A percentile compares a stretch with the other conserved stretches of the same genome.
phyloP scores from a whole-genome alignment of 176 grass and related monocot species.

The Elaeis guineensis region DNA sequence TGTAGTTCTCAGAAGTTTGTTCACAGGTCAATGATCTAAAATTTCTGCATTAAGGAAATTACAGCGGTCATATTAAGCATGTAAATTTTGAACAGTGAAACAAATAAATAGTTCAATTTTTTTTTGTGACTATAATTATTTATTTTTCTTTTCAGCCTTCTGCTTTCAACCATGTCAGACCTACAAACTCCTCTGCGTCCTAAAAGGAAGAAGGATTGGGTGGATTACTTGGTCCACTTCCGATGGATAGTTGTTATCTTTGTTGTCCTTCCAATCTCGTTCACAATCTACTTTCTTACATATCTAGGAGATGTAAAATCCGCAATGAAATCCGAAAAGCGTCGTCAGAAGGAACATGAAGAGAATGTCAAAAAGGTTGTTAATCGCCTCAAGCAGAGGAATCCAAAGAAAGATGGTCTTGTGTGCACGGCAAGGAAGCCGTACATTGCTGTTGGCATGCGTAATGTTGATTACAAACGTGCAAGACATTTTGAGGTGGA shows the following conservation, averaged over 20 bases:
- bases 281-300: conserved; percentile 55
- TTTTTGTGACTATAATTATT: too few relatives aligned
- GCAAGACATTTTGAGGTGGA: conserved; percentile 86
- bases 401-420: conserved; percentile 87
- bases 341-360: conserved; percentile 61
- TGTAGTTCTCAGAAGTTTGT: too few relatives aligned
- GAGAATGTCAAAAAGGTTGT: conserved; percentile 77
- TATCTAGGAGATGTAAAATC: conserved; percentile 63
- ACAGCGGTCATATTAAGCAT: too few relatives aligned
- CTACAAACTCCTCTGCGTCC: conserved; percentile 43
- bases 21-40: too few relatives aligned
- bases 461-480: conserved; percentile 91
- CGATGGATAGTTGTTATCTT: conserved; percentile 93
- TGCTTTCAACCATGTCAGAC: conserved; percentile 39
- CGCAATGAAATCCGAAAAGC: conserved; percentile 68
- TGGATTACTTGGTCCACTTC: conserved; percentile 75
- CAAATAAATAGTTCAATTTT: too few relatives aligned
- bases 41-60: too few relatives aligned
- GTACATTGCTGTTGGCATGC: conserved; percentile 82
- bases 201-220: conserved; percentile 64
- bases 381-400: conserved; percentile 71
- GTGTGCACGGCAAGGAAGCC: conserved; percentile 93
- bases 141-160: too few relatives aligned
- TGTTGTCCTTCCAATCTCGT: conserved; percentile 62
- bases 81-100: too few relatives aligned